Evolutionary conservation across 768 basidiomycete species (phyloP).

Genomic region (Dentipellis sp.): DNA sequence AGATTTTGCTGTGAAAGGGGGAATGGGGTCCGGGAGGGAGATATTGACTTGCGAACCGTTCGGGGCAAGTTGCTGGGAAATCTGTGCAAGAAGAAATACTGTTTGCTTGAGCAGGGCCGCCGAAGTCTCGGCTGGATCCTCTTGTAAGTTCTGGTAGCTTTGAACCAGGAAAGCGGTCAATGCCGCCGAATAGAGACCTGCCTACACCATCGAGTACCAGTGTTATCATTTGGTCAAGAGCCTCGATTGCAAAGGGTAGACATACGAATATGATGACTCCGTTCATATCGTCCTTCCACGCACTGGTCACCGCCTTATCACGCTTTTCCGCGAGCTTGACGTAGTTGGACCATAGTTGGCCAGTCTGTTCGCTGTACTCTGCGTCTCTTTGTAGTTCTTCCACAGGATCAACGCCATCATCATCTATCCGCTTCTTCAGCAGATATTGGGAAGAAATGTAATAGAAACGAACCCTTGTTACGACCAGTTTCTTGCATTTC

Average conservation of each 20-base stretch:
- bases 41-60: not conserved
- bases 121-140: not conserved
- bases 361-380: conserved; percentile 29
- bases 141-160: conserved; percentile 3
- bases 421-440: too few species aligned
- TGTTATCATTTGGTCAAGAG: too few species aligned
- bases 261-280: conserved; percentile 16
- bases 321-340: conserved; percentile 25
- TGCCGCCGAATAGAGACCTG: conserved; percentile 11
- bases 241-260: not conserved
- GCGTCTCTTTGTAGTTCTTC: too few species aligned
- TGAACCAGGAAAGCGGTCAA: conserved; percentile 8
- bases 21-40: not conserved
- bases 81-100: not conserved
- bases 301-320: conserved; percentile 23
- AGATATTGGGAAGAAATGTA: too few species aligned
- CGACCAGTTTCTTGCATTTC: too few species aligned
- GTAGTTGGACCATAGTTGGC: conserved; percentile 30
- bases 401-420: too few species aligned
- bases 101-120: conserved; percentile 1
- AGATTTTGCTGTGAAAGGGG: conserved; percentile 13
- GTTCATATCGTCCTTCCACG: conserved; percentile 35
- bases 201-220: not conserved
- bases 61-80: not conserved
- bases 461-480: too few species aligned